Conservation (phyloP, 768 basidiomycete species). For the Pulveroboletus sp. region DNA sequence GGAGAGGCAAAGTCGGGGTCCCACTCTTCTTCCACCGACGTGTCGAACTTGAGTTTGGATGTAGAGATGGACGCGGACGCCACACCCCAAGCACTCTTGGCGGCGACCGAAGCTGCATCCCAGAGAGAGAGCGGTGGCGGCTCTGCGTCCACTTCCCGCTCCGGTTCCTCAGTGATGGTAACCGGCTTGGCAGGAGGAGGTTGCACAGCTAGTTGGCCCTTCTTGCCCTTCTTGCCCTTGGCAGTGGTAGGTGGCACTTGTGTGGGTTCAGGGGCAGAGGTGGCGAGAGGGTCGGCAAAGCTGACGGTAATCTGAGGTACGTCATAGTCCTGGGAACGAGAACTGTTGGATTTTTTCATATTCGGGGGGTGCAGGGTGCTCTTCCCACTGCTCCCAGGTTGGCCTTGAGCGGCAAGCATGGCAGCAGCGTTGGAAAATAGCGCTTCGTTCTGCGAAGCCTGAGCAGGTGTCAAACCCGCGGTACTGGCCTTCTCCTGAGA, state of each 20-base stretch:
- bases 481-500: conserved; percentile 7
- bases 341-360: conserved; percentile 26
- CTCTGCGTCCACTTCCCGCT: neutral
- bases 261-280: conserved; percentile 5
- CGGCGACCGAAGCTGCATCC: conserved; percentile 10
- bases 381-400: conserved; percentile 3
- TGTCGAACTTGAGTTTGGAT: conserved; percentile 5
- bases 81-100: conserved; percentile 11
- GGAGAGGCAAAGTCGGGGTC: neutral
- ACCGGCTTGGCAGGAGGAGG: conserved; percentile 11
- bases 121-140: conserved; percentile 2
- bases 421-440: conserved; percentile 23
- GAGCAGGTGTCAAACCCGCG: conserved; percentile 11
- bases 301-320: conserved; percentile 26
- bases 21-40: conserved; percentile 9
- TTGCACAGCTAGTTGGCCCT: conserved; percentile 13
- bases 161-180: conserved; percentile 13
- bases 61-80: neutral
- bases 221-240: conserved; percentile 28
- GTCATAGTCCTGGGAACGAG: conserved; percentile 25
- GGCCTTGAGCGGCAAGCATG: conserved; percentile 7
- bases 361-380: conserved; percentile 15
- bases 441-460: conserved; percentile 24
- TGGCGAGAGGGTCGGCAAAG: conserved; percentile 11
- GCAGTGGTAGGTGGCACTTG: conserved; percentile 3